These are phyloP conservation scores for Pseudevernia furfuracea DNA, from an alignment of 495 filamentous ascomycete genomes.

Conservation along the genomic window DNA sequence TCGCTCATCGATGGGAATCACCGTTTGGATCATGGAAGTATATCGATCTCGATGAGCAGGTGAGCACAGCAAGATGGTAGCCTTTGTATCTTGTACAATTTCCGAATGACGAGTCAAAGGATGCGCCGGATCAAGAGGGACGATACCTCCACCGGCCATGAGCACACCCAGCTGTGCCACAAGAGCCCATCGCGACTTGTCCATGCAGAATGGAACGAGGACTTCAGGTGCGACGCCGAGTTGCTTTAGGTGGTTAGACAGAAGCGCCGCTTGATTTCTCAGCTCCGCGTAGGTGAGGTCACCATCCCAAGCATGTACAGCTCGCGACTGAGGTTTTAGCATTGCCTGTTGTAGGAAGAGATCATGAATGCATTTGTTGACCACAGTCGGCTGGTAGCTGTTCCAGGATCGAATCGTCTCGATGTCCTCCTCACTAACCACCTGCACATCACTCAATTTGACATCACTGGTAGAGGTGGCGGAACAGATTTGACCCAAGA, in stretches of 20 bases:
- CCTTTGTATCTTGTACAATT: conserved; percentile 39
- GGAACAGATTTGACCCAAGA: conserved; percentile 28
- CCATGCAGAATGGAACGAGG: conserved; percentile 39
- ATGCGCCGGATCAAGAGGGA: conserved; percentile 45
- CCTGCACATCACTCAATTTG: conserved; percentile 35
- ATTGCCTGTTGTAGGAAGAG: conserved; percentile 19
- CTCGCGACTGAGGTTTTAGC: conserved; percentile 18
- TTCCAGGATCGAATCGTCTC: conserved; percentile 39
- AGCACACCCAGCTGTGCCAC: conserved; percentile 38
- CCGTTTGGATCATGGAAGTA: conserved; percentile 8
- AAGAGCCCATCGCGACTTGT: conserved; percentile 39
- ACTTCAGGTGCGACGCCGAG: conserved; percentile 31
- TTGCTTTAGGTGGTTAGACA: conserved; percentile 32
- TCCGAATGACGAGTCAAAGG: conserved; percentile 29
- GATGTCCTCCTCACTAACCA: conserved; percentile 35
- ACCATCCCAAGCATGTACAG: conserved; percentile 43
- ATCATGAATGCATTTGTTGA: conserved; percentile 26
- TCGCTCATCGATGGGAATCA: conserved; percentile 13
- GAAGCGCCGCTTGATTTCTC: conserved; percentile 30
- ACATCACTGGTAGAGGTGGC: conserved; percentile 20
- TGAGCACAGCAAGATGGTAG: conserved; percentile 42
- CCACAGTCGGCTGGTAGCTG: conserved; percentile 29
- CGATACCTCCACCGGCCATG: conserved; percentile 47
- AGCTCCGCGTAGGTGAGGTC: conserved; percentile 44
- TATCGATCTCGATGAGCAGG: conserved; percentile 20